Percentiles rank a stretch among this genome's conserved stretches.
Evolutionary conservation across 2,329 filamentous ascomycete genomes (phyloP).

Genomic region (Geosmithia putterillii): DNA sequence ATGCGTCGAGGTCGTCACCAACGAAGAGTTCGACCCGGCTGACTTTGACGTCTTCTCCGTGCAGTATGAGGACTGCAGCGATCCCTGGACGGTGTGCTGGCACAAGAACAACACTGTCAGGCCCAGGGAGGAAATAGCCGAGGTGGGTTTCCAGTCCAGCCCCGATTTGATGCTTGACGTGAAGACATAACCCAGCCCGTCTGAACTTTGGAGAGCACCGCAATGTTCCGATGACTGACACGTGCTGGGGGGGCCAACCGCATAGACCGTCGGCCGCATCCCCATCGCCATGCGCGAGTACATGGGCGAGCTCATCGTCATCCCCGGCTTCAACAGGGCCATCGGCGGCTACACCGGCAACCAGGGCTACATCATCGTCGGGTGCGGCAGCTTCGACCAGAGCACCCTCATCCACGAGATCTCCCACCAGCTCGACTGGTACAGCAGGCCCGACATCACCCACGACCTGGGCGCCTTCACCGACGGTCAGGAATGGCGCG

Average conservation of each 20-base stretch:
- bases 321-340: neutral
- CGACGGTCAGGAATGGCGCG: slow-evolving; percentile 8
- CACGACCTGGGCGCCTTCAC: slow-evolving; percentile 3
- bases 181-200: too few relatives aligned
- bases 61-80: slow-evolving; percentile 13
- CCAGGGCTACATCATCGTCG: slow-evolving; percentile 5
- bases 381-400: slow-evolving; percentile 5
- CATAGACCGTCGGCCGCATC: slow-evolving; percentile 11
- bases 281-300: slow-evolving; percentile 15
- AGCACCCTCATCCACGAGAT: slow-evolving; percentile 9
- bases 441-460: neutral
- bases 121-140: slow-evolving; percentile 11
- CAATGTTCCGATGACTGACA: too few relatives aligned
- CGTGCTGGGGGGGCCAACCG: neutral
- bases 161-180: too few relatives aligned
- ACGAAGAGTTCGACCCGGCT: slow-evolving; percentile 6
- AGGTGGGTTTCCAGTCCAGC: slow-evolving; percentile 6
- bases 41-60: slow-evolving; percentile 14
- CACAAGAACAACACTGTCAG: slow-evolving; percentile 11
- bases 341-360: neutral
- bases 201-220: too few relatives aligned
- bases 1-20: slow-evolving; percentile 9
- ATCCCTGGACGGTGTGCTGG: slow-evolving; percentile 17
- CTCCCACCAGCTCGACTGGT: slow-evolving; percentile 8
- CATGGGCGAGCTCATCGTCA: slow-evolving; percentile 7